phyloP scores from a whole-genome alignment of 257 asterid genomes.

The Solanum pennellii region DNA sequence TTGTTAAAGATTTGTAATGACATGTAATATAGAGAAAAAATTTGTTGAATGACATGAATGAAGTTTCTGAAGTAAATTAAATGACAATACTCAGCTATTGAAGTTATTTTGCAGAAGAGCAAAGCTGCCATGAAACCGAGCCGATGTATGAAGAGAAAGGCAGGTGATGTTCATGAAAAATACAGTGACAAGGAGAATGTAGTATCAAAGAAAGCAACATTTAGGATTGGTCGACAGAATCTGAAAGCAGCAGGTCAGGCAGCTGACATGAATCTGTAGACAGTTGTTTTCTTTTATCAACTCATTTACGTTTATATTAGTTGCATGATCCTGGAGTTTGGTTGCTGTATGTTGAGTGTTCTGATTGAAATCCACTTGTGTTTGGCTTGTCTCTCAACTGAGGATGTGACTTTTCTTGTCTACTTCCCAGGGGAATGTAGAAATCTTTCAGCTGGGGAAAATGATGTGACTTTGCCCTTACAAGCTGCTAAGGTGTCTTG shows the following conservation, averaged over 20 bases:
- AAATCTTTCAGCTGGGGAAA: neutral
- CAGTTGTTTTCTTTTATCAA: neutral
- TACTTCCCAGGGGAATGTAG: neutral
- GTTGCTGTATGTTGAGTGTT: neutral
- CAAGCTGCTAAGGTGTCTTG: neutral
- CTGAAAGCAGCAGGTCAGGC: constrained; percentile 10
- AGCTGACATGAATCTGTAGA: neutral
- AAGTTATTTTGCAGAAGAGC: neutral
- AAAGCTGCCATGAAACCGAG: constrained; percentile 4
- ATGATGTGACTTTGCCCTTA: neutral
- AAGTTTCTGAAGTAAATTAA: neutral
- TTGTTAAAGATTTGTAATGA: neutral
- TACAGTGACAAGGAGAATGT: neutral
- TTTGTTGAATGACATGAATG: neutral
- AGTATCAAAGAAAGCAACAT: neutral
- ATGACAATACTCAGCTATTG: neutral
- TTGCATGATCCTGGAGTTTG: neutral
- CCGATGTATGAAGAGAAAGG: constrained; percentile 9
- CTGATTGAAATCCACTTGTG: neutral
- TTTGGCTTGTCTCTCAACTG: neutral
- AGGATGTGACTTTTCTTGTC: neutral
- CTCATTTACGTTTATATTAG: neutral
- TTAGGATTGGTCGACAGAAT: neutral
- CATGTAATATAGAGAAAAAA: neutral
- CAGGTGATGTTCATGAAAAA: constrained; percentile 3